Evolutionary conservation across 78 protist genomes (phyloP), one percentile per base, ranked within the genome.

Genomic region (Reticulomyxa filosa): DNA sequence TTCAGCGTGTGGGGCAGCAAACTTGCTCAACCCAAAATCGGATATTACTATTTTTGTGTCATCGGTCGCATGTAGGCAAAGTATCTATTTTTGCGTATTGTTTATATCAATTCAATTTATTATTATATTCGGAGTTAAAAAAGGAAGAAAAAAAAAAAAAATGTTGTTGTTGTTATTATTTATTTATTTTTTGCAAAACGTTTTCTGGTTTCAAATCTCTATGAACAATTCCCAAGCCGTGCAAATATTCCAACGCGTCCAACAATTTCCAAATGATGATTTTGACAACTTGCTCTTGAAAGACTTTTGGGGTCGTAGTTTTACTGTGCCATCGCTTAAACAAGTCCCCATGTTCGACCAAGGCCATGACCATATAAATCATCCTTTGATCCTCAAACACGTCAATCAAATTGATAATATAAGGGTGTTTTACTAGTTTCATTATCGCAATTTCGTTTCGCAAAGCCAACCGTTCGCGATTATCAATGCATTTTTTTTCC

Each of bases 201-300:
- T 59, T 59, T 46, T 59, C 65, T 26, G 65, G 65, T 22, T 59
- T 59, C 34, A 59, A 46, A 59, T 59, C 65, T 6, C 65, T 13
- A 17, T 59, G 65, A 6, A 59, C 65, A 25, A 59, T 33, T 17
- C 65, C 65, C 37, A 38, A 46, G 38, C 10, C 38, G 38, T 59
- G 65, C 65, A 59, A 27, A 17, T 59, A 59, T 26, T 26, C 8
- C 46, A 59, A 38, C 10, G 37, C 65, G 34, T 11, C 8, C 10
- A 59, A 46, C 7, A 59, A 46, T 27, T 17, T 8, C 38, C 8
- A 7, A 46, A 59, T 34, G 7, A 59, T 8, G 25, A 11, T 27
- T 6, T 46, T 8, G 6, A 46, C 34, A 8, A 13, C 25, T 10
- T 10, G 6, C 25, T 59, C 46, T 26, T 25, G n/a, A 46, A 59